Conservation (phyloP, 2,329 filamentous ascomycete species). For the Ophiostoma novo-ulmi region DNA sequence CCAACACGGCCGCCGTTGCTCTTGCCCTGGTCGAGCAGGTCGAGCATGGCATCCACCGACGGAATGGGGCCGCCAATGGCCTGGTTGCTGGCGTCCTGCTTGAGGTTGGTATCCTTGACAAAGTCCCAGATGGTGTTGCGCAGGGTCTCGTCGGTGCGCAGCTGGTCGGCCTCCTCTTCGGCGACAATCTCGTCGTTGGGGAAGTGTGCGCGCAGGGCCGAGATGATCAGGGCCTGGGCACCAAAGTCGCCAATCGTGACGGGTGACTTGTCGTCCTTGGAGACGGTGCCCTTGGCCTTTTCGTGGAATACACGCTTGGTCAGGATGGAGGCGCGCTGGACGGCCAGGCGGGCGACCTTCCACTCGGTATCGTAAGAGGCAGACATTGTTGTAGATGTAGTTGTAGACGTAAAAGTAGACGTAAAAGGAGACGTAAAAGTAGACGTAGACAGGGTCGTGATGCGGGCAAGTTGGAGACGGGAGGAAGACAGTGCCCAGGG, state of each 20-base stretch:
- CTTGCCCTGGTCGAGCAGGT: constrained; percentile 62
- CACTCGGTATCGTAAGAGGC: constrained; percentile 69
- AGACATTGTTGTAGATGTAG: constrained; percentile 20
- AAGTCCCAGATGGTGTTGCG: constrained; percentile 77
- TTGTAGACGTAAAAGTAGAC: neutral
- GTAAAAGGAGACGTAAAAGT: neutral
- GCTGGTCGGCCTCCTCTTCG: constrained; percentile 82
- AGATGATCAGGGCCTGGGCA: constrained; percentile 92
- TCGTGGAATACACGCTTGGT: constrained; percentile 60
- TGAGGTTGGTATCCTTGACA: constrained; percentile 61
- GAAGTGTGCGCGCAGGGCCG: constrained; percentile 83
- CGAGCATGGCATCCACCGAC: constrained; percentile 52
- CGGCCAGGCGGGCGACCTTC: constrained; percentile 77
- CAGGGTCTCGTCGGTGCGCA: constrained; percentile 66
- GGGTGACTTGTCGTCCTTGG: constrained; percentile 91
- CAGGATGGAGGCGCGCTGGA: constrained; percentile 65
- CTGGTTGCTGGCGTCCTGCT: constrained; percentile 53
- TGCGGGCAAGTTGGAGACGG: neutral
- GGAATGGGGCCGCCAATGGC: constrained; percentile 59
- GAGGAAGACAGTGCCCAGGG: neutral
- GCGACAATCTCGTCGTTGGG: constrained; percentile 86
- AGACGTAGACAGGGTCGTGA: neutral
- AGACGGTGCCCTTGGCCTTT: constrained; percentile 88
- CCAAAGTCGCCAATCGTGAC: constrained; percentile 98
- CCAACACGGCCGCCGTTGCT: constrained; percentile 67